Evolutionary conservation across 768 basidiomycete genomes (phyloP).

Genomic region (Nevesoporus exiguus): DNA sequence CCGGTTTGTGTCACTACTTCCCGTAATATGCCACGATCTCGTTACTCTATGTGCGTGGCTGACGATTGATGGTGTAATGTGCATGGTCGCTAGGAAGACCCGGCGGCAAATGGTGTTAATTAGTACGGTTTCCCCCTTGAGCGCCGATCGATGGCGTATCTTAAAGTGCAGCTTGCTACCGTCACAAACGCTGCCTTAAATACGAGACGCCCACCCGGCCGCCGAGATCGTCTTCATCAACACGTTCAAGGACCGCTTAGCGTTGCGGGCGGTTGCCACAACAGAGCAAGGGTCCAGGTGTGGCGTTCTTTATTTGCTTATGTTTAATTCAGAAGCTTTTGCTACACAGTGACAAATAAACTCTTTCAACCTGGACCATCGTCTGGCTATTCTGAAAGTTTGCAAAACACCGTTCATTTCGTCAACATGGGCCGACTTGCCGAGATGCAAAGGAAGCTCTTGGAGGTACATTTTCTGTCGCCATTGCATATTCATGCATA

Average conservation of each 20-base stretch:
- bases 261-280: neutral
- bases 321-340: conserved; percentile 26
- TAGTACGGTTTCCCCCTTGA: too few species aligned
- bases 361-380: conserved; percentile 12
- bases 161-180: too few species aligned
- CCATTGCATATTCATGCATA: neutral
- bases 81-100: conserved; percentile 1
- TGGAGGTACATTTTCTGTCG: conserved; percentile 49
- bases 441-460: conserved; percentile 96
- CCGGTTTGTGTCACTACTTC: conserved; percentile 10
- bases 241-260: too few species aligned
- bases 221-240: too few species aligned
- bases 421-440: conserved; percentile 86
- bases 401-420: conserved; percentile 7
- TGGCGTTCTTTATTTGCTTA: conserved; percentile 20
- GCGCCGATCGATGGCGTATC: too few species aligned
- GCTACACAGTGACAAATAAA: conserved; percentile 30
- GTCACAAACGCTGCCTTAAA: too few species aligned
- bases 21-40: conserved; percentile 15
- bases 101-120: neutral
- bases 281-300: neutral
- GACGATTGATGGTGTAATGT: conserved; percentile 18
- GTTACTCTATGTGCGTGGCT: conserved; percentile 5
- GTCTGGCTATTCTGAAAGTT: neutral
- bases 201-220: too few species aligned